phyloP scores from a whole-genome alignment of 208 protist species.

The Trypanosoma congolense region DNA sequence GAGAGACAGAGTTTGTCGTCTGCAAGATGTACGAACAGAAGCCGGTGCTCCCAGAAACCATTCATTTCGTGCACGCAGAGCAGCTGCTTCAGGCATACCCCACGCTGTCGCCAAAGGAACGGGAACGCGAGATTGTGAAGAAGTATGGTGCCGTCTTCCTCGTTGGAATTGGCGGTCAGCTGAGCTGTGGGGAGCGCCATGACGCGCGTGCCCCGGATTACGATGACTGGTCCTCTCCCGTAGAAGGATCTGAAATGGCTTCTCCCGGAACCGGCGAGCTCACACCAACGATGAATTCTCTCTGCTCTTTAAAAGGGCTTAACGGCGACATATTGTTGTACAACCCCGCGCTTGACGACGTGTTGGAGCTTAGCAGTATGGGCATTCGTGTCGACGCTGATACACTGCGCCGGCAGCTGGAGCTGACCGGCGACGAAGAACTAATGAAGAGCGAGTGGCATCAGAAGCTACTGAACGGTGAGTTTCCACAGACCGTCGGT shows the following conservation, averaged over 20 bases:
- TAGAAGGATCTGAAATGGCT: slow-evolving; percentile 27
- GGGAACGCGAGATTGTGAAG: slow-evolving; percentile 67
- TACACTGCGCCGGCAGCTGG: slow-evolving; percentile 69
- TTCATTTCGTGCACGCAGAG: slow-evolving; percentile 82
- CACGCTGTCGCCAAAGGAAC: slow-evolving; percentile 69
- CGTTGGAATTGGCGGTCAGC: slow-evolving; percentile 80
- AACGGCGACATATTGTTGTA: slow-evolving; percentile 91
- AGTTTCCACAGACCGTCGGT: slow-evolving; percentile 83
- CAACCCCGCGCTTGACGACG: slow-evolving; percentile 77
- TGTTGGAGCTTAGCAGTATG: slow-evolving; percentile 89
- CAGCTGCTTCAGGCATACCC: slow-evolving; percentile 80
- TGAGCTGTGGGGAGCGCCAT: slow-evolving; percentile 76
- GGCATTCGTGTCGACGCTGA: slow-evolving; percentile 88
- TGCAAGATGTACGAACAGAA: slow-evolving; percentile 40
- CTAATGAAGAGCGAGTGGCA: slow-evolving; percentile 69
- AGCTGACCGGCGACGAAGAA: slow-evolving; percentile 58
- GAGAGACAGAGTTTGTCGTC: slow-evolving; percentile 57
- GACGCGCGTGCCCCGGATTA: slow-evolving; percentile 88
- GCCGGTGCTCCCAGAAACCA: slow-evolving; percentile 66
- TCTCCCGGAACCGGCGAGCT: slow-evolving; percentile 21
- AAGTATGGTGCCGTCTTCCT: slow-evolving; percentile 88
- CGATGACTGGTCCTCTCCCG: slow-evolving; percentile 89
- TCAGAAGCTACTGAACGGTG: slow-evolving; percentile 63
- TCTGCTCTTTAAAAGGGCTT: slow-evolving; percentile 59
- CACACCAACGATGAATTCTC: slow-evolving; percentile 39